Base-by-base conservation (phyloP, 768 basidiomycete species). In the Trametes elegans region DNA sequence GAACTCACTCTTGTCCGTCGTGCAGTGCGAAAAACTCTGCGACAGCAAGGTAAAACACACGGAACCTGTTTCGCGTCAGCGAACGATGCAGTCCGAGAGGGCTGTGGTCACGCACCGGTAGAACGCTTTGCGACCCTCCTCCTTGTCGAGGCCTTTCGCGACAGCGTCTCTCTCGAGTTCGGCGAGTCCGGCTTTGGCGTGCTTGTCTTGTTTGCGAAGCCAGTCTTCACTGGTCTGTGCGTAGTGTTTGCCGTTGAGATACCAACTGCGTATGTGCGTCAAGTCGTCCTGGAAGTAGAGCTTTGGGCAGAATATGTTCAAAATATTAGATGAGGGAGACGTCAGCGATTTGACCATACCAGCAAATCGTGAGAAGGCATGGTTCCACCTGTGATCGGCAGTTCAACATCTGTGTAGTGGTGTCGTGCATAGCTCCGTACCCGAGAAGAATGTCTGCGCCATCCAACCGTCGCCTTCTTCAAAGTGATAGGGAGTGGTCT, bases 381-480 rank as follows among this genome's bases (percentile, higher is more conserved):
- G 1, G 85, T 88, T 7, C 86, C 85, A n/a, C 85, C 82, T 78
- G 53, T 6, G 18, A 21, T 34, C 24, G 19, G 23, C 42, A 43
- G 19, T 42, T 34, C 39, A 27, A 5, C 11, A 42, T 32, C 31
- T 3, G 16, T n/a, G 2, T 1, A 10, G 21, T 16, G 16, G 10
- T 21, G 14, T 19, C 21, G 14, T 42, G 34, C 24, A 29, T 26
- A 27, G 8, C 27, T 3, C 42, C 64, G 23, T 53, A 76, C 79
- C 84, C 8, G 83, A 81, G 66, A 88, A 87, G 71, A 88, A 88
- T 32, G 79, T 84, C 68, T 84, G 73, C 5, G 84, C 79, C 87
- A 88, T 88, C 86, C 87, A 88, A 5, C 84, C 84, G 55, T 87
- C 85, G 49, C 73, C 76, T 49, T 84, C 79, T 51, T 81, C 81